Conservation (phyloP, 352 stramenopile species). For the Phytophthora chlamydospora region DNA sequence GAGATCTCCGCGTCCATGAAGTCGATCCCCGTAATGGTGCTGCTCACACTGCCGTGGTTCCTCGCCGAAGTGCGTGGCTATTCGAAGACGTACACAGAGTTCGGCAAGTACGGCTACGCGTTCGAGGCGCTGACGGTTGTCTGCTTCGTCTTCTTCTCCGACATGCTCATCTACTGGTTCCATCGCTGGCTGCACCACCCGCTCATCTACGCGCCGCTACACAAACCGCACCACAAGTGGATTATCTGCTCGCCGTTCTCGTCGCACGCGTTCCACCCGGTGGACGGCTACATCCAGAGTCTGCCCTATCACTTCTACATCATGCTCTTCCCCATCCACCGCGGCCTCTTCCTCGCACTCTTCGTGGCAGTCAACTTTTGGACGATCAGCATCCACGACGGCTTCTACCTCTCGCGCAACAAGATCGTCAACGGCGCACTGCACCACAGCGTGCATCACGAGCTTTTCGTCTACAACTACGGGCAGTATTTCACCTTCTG, state of each 20-base stretch:
- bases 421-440: conserved; percentile 67
- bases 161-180: conserved; percentile 87
- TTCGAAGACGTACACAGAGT: conserved; percentile 53
- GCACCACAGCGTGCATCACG: conserved; percentile 72
- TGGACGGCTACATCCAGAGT: conserved; percentile 75
- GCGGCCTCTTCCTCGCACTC: conserved; percentile 57
- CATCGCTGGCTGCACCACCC: conserved; percentile 76
- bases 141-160: conserved; percentile 73
- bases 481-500: conserved; percentile 82
- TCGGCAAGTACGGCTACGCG: conserved; percentile 46
- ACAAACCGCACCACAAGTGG: conserved; percentile 86
- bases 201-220: conserved; percentile 59
- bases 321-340: conserved; percentile 70
- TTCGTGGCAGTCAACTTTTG: conserved; percentile 77
- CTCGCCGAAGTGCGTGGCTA: conserved; percentile 66
- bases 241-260: conserved; percentile 73
- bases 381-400: conserved; percentile 84
- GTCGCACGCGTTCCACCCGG: conserved; percentile 73
- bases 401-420: conserved; percentile 59
- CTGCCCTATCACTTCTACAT: conserved; percentile 76
- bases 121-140: conserved; percentile 57
- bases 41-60: conserved; percentile 69
- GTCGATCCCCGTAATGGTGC: conserved; percentile 72
- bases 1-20: conserved; percentile 60
- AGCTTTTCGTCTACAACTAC: conserved; percentile 77